phyloP scores from a whole-genome alignment of 768 basidiomycete genomes.

The Boletus sp. region DNA sequence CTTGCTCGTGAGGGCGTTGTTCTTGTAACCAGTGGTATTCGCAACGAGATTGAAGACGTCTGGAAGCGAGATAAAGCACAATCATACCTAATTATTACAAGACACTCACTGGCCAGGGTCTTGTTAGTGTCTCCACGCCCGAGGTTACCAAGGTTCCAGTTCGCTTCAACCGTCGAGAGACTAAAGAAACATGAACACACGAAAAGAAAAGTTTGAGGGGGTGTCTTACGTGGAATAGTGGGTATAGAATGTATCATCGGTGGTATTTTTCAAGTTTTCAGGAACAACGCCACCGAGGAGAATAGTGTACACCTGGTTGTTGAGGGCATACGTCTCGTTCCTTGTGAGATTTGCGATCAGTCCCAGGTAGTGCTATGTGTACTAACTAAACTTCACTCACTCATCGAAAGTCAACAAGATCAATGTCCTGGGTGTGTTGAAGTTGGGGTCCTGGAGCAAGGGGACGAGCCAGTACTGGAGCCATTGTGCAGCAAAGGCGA shows the following conservation, averaged over 20 bases:
- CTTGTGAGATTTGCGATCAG: slow-evolving; percentile 5
- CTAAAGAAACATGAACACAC: slow-evolving; percentile 8
- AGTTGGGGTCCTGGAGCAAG: slow-evolving; percentile 46
- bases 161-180: slow-evolving; percentile 54
- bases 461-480: slow-evolving; percentile 50
- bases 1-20: slow-evolving; percentile 32
- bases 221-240: slow-evolving; percentile 47
- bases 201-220: neutral
- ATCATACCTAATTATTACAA: neutral
- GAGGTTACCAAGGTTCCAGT: slow-evolving; percentile 58
- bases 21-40: slow-evolving; percentile 42
- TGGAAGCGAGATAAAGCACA: neutral
- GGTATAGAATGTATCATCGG: slow-evolving; percentile 53
- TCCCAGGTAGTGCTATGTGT: neutral
- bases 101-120: slow-evolving; percentile 21
- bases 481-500: slow-evolving; percentile 48
- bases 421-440: slow-evolving; percentile 55
- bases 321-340: slow-evolving; percentile 30
- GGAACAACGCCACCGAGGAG: slow-evolving; percentile 48
- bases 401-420: slow-evolving; percentile 65
- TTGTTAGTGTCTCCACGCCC: slow-evolving; percentile 55
- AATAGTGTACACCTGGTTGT: slow-evolving; percentile 47
- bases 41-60: slow-evolving; percentile 57
- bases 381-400: slow-evolving; percentile 29
- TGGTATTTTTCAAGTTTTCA: slow-evolving; percentile 38